phyloP scores from a whole-genome alignment of 164 flowering plant species.

The Akebia trifoliata region DNA sequence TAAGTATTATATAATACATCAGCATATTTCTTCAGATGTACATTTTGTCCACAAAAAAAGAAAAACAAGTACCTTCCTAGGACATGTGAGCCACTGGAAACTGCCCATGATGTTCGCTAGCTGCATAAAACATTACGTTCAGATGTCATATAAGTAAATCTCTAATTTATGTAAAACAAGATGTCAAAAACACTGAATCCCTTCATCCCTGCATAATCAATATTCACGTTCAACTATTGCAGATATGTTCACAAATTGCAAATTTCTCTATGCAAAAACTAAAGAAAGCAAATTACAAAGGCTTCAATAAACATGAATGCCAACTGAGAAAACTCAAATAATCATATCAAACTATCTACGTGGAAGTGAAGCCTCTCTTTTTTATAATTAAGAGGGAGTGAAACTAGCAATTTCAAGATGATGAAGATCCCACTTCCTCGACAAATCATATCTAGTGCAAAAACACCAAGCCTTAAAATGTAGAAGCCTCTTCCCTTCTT shows the following conservation, averaged over 20 bases:
- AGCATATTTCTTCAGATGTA: neutral
- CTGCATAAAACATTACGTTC: constrained; percentile 40
- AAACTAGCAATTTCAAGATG: neutral
- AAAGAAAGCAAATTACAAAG: neutral
- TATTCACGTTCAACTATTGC: neutral
- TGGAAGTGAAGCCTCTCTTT: too few relatives aligned
- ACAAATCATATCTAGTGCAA: neutral
- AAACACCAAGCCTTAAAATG: too few relatives aligned
- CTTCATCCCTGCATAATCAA: neutral
- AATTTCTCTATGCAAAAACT: neutral
- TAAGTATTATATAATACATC: neutral
- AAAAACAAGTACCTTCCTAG: constrained; percentile 62
- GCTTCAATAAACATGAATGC: neutral
- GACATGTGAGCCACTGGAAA: constrained; percentile 91
- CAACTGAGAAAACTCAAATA: neutral
- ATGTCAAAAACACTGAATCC: neutral
- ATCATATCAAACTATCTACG: neutral
- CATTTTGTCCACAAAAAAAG: neutral
- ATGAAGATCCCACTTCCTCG: neutral
- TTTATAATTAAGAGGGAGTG: neutral
- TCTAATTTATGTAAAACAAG: neutral
- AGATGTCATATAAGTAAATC: neutral
- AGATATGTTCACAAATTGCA: neutral
- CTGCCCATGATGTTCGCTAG: constrained; percentile 82
- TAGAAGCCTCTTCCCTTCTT: too few relatives aligned